Evolutionary conservation across 805 yeast genomes (phyloP), one percentile per base, ranked within the genome.

Genomic region (Trichomonascus vanleenenianus): DNA sequence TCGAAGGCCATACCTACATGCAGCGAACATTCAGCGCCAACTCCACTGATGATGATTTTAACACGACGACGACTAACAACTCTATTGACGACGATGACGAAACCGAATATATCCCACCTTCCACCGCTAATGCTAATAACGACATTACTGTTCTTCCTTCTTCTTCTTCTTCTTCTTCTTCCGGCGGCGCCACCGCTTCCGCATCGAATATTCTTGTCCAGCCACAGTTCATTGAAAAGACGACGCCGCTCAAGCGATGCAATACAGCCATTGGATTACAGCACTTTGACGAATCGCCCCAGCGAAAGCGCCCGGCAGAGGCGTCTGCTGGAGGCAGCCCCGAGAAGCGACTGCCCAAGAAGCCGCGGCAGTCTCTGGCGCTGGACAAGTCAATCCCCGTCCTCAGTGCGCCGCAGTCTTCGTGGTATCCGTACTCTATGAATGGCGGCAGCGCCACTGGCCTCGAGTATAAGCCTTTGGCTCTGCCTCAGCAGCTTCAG

Each of bases 231-330:
- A 14, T 4, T 15, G 22, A 35, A 14, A 11, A 3, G 20, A 18
- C 32, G 7, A 16, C 52, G 39, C 51, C 51, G 11, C 35, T 53
- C 31, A 53, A 51, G 31, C 45, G 56, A 27, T 50, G 56, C 33
- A 51, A 53, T 41, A 53, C 57, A 12, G 59, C 56, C 15, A 52
- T 56, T 40, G 60, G 59, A 8, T 35, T 54, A 18, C 59, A 55
- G 47, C 52, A 52, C 36, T 53, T 49, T 35, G 34, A 39, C 42
- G 14, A 39, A 11, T 20, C 40, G 27, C 27, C 27, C 27, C 27
- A 22, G 27, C 27, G 27, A 22, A 22, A 22, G 27, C 27, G 27
- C 27, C 20, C 34, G 30, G 34, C 39, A 35, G 34, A 16, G 30
- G 27, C 31, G 11, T 36, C 39, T 14, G 30, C n/a, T 11, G 39